Conservation (phyloP, 2,329 filamentous ascomycete genomes). For the Beauveria asiatica region DNA sequence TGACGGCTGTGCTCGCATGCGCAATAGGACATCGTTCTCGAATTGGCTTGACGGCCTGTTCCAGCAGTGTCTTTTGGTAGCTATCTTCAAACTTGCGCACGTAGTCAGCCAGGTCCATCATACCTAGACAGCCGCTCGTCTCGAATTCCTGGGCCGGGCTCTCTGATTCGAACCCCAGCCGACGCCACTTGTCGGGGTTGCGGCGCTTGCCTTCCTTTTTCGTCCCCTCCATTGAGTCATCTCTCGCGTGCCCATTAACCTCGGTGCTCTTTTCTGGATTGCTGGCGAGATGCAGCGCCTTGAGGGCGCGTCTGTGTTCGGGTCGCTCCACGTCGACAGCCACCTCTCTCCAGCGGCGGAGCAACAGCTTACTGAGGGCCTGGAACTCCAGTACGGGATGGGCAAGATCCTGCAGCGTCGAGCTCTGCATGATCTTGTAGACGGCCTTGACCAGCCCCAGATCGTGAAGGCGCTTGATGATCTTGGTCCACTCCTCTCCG, state of each 20-base stretch:
- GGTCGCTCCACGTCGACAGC: constrained; percentile 75
- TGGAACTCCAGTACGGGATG: constrained; percentile 91
- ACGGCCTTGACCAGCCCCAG: constrained; percentile 87
- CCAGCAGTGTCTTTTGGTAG: constrained; percentile 84
- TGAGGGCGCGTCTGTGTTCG: constrained; percentile 81
- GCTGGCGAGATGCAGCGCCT: constrained; percentile 76
- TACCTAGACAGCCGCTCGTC: constrained; percentile 76
- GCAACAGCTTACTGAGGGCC: constrained; percentile 75
- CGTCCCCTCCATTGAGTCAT: constrained; percentile 29
- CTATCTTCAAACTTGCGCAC: constrained; percentile 85
- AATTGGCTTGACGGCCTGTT: constrained; percentile 68
- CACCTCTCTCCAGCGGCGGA: constrained; percentile 83
- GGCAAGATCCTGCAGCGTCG: constrained; percentile 80
- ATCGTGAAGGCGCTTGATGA: constrained; percentile 89
- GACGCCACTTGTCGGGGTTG: constrained; percentile 85
- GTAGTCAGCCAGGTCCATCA: constrained; percentile 97
- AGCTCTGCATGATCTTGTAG: constrained; percentile 89
- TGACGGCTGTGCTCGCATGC: constrained; percentile 77
- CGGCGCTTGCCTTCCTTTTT: constrained; percentile 62
- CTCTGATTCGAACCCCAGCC: constrained; percentile 86
- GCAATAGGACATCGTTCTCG: constrained; percentile 79
- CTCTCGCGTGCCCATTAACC: constrained; percentile 30
- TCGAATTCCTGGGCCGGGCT: constrained; percentile 81
- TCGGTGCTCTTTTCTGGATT: constrained; percentile 48
- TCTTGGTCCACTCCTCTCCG: constrained; percentile 80